Conservation (phyloP, 305 asterid species). For the Rubia tinctorum region DNA sequence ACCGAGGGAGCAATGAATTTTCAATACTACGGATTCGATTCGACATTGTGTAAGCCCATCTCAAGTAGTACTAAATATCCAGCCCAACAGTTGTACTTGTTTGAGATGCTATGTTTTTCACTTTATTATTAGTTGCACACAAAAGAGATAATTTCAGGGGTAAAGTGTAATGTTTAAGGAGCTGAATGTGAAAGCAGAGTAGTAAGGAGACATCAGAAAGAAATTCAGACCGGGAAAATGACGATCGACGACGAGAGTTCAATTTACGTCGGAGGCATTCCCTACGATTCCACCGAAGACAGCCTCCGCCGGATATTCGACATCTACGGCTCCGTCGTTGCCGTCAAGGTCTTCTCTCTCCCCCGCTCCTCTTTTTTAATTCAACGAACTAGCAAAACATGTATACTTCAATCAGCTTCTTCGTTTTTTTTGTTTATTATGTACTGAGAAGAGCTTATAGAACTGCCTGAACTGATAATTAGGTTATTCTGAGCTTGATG, state of each 20-base stretch:
- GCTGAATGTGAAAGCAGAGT: neutral
- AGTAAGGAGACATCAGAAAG: neutral
- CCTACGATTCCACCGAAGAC: conserved; percentile 61
- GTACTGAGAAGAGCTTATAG: neutral
- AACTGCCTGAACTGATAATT: neutral
- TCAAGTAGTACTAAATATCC: neutral
- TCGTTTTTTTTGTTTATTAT: neutral
- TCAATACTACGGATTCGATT: no score
- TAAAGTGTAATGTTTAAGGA: neutral
- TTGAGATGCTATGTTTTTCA: neutral
- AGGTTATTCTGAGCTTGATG: neutral
- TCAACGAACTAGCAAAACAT: neutral
- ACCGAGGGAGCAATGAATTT: no score
- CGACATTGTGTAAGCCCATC: neutral
- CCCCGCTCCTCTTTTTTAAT: neutral
- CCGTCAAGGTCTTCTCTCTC: conserved; percentile 56
- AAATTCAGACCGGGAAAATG: conserved; percentile 29
- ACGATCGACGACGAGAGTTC: conserved; percentile 70
- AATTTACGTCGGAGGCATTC: conserved; percentile 74
- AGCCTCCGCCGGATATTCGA: conserved; percentile 52
- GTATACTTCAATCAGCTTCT: conserved; percentile 1
- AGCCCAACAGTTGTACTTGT: neutral
- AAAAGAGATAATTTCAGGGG: neutral
- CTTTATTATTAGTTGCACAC: neutral
- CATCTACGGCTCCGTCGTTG: conserved; percentile 53